phyloP scores from a whole-genome alignment of 192 early-diverging fungal species.

The Polychytrium aggregatum region DNA sequence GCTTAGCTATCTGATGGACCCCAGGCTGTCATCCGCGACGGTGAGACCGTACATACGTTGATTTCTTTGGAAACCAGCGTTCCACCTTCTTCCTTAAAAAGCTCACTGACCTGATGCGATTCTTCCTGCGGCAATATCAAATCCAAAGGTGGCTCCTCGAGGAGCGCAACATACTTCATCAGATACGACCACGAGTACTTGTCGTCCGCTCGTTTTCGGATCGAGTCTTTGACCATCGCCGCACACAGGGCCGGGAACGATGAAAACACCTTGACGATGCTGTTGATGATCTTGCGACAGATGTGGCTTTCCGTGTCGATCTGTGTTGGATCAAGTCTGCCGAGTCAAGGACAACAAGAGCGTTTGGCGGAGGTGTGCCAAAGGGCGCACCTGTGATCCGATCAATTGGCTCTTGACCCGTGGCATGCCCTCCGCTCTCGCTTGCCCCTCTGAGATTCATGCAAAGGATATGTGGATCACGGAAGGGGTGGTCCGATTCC shows the following conservation, averaged over 20 bases:
- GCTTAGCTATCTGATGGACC: too few relatives aligned
- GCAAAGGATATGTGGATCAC: constrained; percentile 9
- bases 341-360: too few relatives aligned
- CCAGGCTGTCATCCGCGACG: too few relatives aligned
- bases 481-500: constrained; percentile 19
- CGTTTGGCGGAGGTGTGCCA: too few relatives aligned
- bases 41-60: too few relatives aligned
- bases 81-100: too few relatives aligned
- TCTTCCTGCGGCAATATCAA: constrained; percentile 21
- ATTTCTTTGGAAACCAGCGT: too few relatives aligned
- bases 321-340: too few relatives aligned
- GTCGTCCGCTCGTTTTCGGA: neutral
- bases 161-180: constrained; percentile 9
- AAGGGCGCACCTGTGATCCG: too few relatives aligned
- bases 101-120: constrained; percentile 18
- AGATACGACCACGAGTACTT: constrained; percentile 8
- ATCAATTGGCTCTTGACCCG: too few relatives aligned
- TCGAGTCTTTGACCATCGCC: neutral
- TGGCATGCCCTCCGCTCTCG: too few relatives aligned
- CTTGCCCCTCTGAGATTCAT: too few relatives aligned
- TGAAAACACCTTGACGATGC: constrained; percentile 27
- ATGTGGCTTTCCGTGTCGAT: constrained; percentile 23
- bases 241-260: constrained; percentile 28
- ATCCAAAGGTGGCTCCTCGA: constrained; percentile 1
- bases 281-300: constrained; percentile 23